Evolutionary conservation across 2,329 filamentous ascomycete species (phyloP), one percentile per base, ranked within the genome.

Genomic region (Diaporthe velutina): DNA sequence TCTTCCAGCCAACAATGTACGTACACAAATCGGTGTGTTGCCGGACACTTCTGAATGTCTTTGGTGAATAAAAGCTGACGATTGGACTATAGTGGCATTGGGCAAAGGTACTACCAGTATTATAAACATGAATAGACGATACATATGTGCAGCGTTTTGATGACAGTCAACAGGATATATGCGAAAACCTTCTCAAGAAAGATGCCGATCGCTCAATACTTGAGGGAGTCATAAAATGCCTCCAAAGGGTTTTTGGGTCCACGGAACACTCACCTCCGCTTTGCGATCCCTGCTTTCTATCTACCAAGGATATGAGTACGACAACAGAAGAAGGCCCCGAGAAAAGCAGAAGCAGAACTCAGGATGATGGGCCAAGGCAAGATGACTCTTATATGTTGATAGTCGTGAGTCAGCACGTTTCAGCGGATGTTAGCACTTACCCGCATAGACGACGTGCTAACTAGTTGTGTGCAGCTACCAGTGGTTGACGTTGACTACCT

Each of bases 31-130:
- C 8, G 25, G 35, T 42, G 4, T 40, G 30, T 35, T 38, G 12
- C 50, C 25, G 5, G 50, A 15, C 50, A 28, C 25, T 54, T 54
- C 50, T 28, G n/a, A 28, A 54, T 28, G 22, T 54, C 50, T 28
- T 28, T 54, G n/a, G 35, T 25, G 58, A 28, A 40, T 17, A 61
- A 58, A 25, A 61, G 58, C 58, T 61, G 28, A 61, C 22, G 19
- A 61, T 61, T n/a, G 58, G 58, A 42, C n/a, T 28, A 13, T 61
- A 61, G 58, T 61, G 58, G 58, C 35, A 61, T 42, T 61, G 58
- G 58, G 58, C 40, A 42, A 61, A 61, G 58, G 58, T 61, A 61
- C 35, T n/a, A n/a, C n/a, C n/a, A n/a, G n/a, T 42, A 42, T 25
- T 12, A 42, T 28, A 42, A 25, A 13, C 19, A 42, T 28, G 25